phyloP scores from a whole-genome alignment of 345 rosid genomes.

The Brassica incana region DNA sequence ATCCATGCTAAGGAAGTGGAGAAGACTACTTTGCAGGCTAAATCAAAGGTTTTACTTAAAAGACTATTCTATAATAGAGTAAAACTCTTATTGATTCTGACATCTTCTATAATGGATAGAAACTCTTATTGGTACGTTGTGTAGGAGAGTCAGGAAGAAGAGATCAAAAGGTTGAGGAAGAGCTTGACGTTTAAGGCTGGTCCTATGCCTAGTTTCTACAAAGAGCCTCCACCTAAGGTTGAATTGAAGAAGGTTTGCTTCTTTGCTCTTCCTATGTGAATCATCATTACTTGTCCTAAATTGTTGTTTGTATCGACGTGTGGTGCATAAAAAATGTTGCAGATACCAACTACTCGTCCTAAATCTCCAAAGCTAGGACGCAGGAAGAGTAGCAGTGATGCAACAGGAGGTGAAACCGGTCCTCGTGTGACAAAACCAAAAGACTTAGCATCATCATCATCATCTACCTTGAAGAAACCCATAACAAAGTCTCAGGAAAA shows the following conservation, averaged over 20 bases:
- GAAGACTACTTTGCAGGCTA: conserved; percentile 69
- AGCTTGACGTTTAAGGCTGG: conserved; percentile 91
- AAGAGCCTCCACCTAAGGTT: conserved; percentile 88
- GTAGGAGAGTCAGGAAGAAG: conserved; percentile 95
- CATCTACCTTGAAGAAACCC: conserved; percentile 45
- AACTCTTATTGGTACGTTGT: conserved; percentile 14
- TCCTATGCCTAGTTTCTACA: conserved; percentile 95
- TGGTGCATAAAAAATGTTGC: conserved; percentile 17
- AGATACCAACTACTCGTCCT: conserved; percentile 92
- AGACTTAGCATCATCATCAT: conserved; percentile 38
- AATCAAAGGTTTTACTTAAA: conserved; percentile 66
- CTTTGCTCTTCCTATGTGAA: conserved; percentile 15
- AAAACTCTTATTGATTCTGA: background rate
- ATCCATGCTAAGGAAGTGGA: conserved; percentile 88
- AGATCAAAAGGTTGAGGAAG: conserved; percentile 85
- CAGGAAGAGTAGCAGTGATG: conserved; percentile 52
- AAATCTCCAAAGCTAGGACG: conserved; percentile 94
- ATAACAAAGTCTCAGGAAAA: conserved; percentile 46
- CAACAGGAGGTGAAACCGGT: conserved; percentile 43
- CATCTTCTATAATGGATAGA: background rate
- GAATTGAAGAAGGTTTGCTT: conserved; percentile 84
- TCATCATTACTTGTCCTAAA: background rate
- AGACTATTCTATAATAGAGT: background rate
- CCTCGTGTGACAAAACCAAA: conserved; percentile 49
- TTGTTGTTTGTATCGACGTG: conserved; percentile 6